These are phyloP conservation scores for Xenosphaeropsis pyriputrescens DNA, from an alignment of 2,329 filamentous ascomycete species.

Conservation along the genomic window DNA sequence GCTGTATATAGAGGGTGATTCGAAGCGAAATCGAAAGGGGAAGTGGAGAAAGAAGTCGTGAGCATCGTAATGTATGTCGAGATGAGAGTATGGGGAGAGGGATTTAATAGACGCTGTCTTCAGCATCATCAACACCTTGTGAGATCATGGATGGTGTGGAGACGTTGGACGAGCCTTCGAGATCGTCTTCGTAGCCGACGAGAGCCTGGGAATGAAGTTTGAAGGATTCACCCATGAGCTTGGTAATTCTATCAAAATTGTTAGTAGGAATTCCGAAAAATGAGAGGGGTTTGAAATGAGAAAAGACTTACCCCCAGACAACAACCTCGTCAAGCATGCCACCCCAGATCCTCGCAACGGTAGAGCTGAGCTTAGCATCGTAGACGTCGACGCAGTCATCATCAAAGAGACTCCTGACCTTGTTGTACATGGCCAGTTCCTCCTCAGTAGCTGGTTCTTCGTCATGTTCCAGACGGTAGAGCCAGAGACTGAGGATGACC, in stretches of 20 bases:
- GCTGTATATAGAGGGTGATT: too few species aligned
- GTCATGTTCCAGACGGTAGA: constrained; percentile 98
- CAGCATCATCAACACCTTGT: constrained; percentile 45
- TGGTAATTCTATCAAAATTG: constrained; percentile 52
- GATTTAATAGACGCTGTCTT: constrained; percentile 51
- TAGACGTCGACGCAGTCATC: constrained; percentile 78
- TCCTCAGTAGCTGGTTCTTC: constrained; percentile 79
- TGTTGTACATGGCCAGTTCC: constrained; percentile 82
- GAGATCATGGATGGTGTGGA: constrained; percentile 60
- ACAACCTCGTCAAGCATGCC: constrained; percentile 98
- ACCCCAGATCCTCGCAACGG: constrained; percentile 88
- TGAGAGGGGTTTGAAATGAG: not conserved
- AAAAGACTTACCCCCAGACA: constrained; percentile 82
- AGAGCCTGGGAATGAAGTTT: constrained; percentile 92
- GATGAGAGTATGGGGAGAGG: not conserved
- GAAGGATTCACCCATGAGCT: constrained; percentile 96
- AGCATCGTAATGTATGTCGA: not conserved
- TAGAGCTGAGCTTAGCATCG: constrained; percentile 79
- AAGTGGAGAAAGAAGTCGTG: not conserved
- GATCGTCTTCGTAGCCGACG: constrained; percentile 82
- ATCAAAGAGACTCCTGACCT: constrained; percentile 78
- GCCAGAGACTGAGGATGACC: constrained; percentile 94
- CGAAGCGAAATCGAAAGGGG: too few species aligned
- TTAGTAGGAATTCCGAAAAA: constrained; percentile 24
- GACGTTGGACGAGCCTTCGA: constrained; percentile 52